Evolutionary conservation across 768 basidiomycete genomes (phyloP), one percentile per base, ranked within the genome.

Genomic region (Mycena rebaudengoi): DNA sequence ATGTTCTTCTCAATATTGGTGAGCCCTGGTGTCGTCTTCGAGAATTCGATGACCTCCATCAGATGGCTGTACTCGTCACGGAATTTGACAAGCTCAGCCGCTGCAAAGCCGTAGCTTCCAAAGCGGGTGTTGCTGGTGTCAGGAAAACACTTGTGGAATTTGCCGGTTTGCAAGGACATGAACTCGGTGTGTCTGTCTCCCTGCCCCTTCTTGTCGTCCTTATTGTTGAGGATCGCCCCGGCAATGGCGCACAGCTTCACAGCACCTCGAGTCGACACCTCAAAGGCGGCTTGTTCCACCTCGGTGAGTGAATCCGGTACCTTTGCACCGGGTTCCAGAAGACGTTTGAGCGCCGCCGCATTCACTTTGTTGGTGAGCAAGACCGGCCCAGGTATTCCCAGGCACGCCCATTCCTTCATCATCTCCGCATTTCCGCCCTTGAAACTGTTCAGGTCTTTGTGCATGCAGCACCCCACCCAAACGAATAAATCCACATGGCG

Each of bases 391-490:
- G 5, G 29, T 5, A 1, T 35, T 14, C 20, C 40, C 57, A 25
- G 50, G 6, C 25, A 49, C 53, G 29, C 29, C 43, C 75, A 76
- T 79, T 16, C 49, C 75, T 20, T 20, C 52, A 62, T 49, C 73
- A 80, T 77, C 32, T 60, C 67, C 14, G 29, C 32, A 39, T 69
- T 68, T 0, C 78, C 77, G 7, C 69, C 75, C 41, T 75, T 75
- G 39, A 77, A 65, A 7, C 65, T 62, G 53, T 81, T 80, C n/a
- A n/a, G n/a, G n/a, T n/a, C n/a, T n/a, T n/a, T n/a, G n/a, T n/a
- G n/a, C n/a, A n/a, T n/a, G n/a, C 46, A 76, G 62, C 78, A 80
- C 7, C 78, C 78, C 26, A 60, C 75, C 71, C 73, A 76, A 12
- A 80, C 62, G 65, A 80, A 80, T 3, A 78, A 64, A 13, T 71